Base-by-base conservation (phyloP, 345 rosid species). In the Zanthoxylum bungeanum region DNA sequence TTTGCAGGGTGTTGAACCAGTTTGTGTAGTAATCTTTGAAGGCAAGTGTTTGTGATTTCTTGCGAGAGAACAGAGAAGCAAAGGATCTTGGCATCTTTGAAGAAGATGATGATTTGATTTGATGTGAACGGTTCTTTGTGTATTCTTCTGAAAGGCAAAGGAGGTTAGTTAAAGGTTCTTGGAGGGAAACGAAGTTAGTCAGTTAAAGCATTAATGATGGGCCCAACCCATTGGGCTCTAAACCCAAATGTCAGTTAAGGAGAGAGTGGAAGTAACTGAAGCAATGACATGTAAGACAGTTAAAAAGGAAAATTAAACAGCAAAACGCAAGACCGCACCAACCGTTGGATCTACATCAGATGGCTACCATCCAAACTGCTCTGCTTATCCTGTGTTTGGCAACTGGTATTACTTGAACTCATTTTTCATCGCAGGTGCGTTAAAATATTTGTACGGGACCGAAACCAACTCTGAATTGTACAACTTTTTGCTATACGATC, bases 301-400 rank as follows among this genome's bases (percentile, higher is more conserved):
- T n/a, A n/a, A n/a, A n/a, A n/a, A n/a, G n/a, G n/a, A n/a, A n/a
- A n/a, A n/a, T n/a, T n/a, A n/a, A n/a, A n/a, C n/a, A n/a, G n/a
- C n/a, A n/a, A n/a, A n/a, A n/a, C n/a, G n/a, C n/a, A n/a, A 55
- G 87, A 76, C 73, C 92, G 99, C 79, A 62, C 80, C 50, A 73
- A 67, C 77, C 92, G 97, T 53, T 85, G 98, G 99, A 95, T 95
- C 92, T 81, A 95, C 78, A 83, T 95, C 84, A 85, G 97, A 66
- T 79, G 78, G 60, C 83, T 95, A 24, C 98, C 99, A 3, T 68
- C 88, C 89, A 1, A 88, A 88, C 76, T 92, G 99, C 73, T 88
- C 92, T 28, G 78, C 66, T 31, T 92, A 90, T 81, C 86, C 86
- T 16, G 79, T 86, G 59, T 79, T 87, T 42, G 88, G 81, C 22